A percentile compares a stretch with the other conserved stretches of the same genome.
Evolutionary conservation across 306 rosid species (phyloP).

Genomic region (Cicer pinnatifidum): DNA sequence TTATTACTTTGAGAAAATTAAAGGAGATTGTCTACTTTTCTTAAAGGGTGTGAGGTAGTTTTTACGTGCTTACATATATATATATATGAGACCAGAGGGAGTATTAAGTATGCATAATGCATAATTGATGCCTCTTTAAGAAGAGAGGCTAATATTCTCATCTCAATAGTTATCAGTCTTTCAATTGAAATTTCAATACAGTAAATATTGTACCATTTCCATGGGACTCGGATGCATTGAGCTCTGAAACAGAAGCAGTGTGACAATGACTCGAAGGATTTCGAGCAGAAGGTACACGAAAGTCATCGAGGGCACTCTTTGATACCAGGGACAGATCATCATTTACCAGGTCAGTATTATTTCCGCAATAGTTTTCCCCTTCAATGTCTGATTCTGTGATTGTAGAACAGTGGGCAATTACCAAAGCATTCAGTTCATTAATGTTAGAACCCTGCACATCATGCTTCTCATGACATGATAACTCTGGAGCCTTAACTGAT

Average conservation of each 20-base stretch:
- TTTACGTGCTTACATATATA: no score
- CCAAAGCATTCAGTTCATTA: constrained; percentile 51
- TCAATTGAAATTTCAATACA: constrained; percentile 29
- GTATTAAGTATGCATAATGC: not conserved
- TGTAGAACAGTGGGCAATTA: constrained; percentile 47
- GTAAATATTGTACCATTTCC: constrained; percentile 62
- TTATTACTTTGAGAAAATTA: no score
- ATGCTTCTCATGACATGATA: constrained; percentile 54
- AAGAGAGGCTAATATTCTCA: constrained; percentile 18
- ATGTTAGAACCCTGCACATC: constrained; percentile 36
- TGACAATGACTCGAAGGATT: constrained; percentile 51
- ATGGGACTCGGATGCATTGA: constrained; percentile 51
- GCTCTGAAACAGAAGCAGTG: constrained; percentile 52
- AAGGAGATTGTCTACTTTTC: no score
- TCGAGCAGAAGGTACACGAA: constrained; percentile 50
- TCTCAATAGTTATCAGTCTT: constrained; percentile 1
- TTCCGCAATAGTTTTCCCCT: constrained; percentile 45
- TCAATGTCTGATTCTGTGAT: constrained; percentile 56
- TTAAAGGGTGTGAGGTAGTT: no score
- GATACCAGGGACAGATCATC: constrained; percentile 54
- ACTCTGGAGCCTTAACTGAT: constrained; percentile 45
- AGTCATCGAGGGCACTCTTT: constrained; percentile 48
- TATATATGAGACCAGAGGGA: no score
- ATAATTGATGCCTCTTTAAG: constrained; percentile 22
- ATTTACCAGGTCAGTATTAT: constrained; percentile 43